Conservation (phyloP, 202 grass and related monocot genomes). For the Dendrocalamus latiflorus region DNA sequence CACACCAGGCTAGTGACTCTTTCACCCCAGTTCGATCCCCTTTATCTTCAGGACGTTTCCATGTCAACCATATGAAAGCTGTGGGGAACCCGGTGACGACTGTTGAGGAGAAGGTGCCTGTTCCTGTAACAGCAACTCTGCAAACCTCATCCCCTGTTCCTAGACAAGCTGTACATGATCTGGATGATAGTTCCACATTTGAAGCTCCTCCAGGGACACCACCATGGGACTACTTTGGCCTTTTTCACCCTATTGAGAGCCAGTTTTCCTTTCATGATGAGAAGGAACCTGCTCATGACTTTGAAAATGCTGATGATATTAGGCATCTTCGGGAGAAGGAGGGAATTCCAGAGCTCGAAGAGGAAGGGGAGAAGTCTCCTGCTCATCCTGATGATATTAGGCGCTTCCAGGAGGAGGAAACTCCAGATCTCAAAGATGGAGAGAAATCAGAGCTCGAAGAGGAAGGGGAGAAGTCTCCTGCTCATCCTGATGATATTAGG, state of each 20-base stretch:
- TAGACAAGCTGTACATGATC: constrained; percentile 34
- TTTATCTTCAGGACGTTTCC: constrained; percentile 54
- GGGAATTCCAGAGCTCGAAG: constrained; percentile 87
- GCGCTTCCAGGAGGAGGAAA: constrained; percentile 41
- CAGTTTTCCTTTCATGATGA: constrained; percentile 64
- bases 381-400: constrained; percentile 26
- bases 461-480: constrained; percentile 56
- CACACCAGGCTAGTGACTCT: constrained; percentile 60
- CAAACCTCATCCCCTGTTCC: constrained; percentile 42
- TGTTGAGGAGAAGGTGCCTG: constrained; percentile 66
- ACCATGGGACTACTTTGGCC: constrained; percentile 93
- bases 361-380: constrained; percentile 60
- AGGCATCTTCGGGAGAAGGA: constrained; percentile 75
- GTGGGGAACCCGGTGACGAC: constrained; percentile 46
- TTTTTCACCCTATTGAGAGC: constrained; percentile 74
- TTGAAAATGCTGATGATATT: constrained; percentile 79
- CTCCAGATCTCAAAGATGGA: constrained; percentile 90
- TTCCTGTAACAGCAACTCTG: constrained; percentile 62
- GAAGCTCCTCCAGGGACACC: constrained; percentile 64
- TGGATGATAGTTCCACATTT: constrained; percentile 61
- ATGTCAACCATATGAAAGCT: constrained; percentile 91
- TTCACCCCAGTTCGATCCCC: constrained; percentile 75
- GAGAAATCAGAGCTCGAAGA: constrained; percentile 86
- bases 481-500: constrained; percentile 23
- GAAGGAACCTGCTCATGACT: constrained; percentile 49